Base-by-base conservation (phyloP, 129 eudicot species). In the Flaveria ramosissima region DNA sequence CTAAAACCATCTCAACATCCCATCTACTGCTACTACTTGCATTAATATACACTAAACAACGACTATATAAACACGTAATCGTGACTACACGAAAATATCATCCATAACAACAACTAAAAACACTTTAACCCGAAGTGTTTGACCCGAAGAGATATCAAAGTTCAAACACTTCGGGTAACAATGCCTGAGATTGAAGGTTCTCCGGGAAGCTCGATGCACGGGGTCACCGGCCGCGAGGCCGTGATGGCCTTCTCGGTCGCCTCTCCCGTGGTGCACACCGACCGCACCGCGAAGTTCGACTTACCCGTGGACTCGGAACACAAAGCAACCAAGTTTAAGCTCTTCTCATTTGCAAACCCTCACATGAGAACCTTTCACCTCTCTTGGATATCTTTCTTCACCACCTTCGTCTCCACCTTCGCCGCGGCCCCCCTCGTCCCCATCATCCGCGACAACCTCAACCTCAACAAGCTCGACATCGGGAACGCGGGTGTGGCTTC, bases 401-500 rank as follows among this genome's bases (percentile, higher is more conserved):
- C 93, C 41, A 84, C 89, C 61, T 86, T 84, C 30, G 67, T 92
- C 32, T 92, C 97, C 70, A 92, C 97, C 17, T 92, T 92, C 9
- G 97, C 97, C 0, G 97, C 97, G 0, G 97, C 97, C 7, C 97
- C 97, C 0, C 77, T 92, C 0, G 93, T 92, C 12, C 97, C 97
- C 42, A 87, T 92, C 76, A 92, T 92, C 59, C 89, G 97, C 8
- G 93, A 92, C 83, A 92, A 89, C 80, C 86, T 92, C 12, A 51
- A 84, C 42, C 88, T 92, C 26, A 87, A 86, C 0, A 88, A 91
- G 23, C 6, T 75, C 1, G 97, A 91, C 53, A 83, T 92, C 7
- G 97, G 96, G 16, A 89, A 89, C 51, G 97, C 97, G 3, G 95
- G 95, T 0, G 97, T 89, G 0, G 95, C 97, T 1, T 91, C 97